A percentile compares a stretch with the other conserved stretches of the same genome.
These are phyloP conservation scores for Austroboletus eburneus DNA, from an alignment of 768 basidiomycete species.

Conservation along the genomic window DNA sequence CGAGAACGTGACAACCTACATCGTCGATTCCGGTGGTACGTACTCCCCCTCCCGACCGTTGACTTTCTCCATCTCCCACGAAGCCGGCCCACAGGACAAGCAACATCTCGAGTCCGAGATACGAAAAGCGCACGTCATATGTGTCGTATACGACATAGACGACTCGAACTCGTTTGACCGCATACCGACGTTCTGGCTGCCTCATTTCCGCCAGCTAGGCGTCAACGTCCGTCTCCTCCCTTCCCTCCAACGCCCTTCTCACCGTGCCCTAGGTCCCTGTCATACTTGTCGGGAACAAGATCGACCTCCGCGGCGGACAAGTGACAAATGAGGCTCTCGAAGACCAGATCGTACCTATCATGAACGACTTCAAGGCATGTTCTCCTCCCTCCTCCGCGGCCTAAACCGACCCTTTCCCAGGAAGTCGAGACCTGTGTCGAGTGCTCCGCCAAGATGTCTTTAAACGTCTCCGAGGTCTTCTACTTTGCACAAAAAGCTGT, in stretches of 20 bases:
- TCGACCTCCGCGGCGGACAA: conserved; percentile 88
- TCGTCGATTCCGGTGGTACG: conserved; percentile 94
- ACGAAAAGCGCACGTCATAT: conserved; percentile 96
- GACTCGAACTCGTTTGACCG: conserved; percentile 95
- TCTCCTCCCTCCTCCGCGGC: not conserved
- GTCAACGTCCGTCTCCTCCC: conserved; percentile 69
- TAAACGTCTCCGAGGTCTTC: conserved; percentile 96
- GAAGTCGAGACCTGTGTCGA: conserved; percentile 99
- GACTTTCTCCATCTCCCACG: conserved; percentile 8
- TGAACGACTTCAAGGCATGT: conserved; percentile 95
- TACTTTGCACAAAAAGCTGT: conserved; percentile 99
- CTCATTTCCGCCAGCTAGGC: conserved; percentile 89
- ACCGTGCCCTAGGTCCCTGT: conserved; percentile 71
- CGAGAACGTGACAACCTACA: conserved; percentile 96
- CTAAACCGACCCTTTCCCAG: conserved; percentile 38
- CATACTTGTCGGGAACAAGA: conserved; percentile 97
- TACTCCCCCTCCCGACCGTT: conserved; percentile 8
- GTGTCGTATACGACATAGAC: conserved; percentile 95
- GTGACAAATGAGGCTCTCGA: conserved; percentile 93
- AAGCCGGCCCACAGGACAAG: conserved; percentile 84
- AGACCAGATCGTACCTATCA: conserved; percentile 93
- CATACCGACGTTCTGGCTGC: conserved; percentile 97
- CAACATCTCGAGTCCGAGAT: conserved; percentile 92
- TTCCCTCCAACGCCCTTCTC: conserved; percentile 1
- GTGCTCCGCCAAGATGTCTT: conserved; percentile 84